Evolutionary conservation across 106 monocot species (phyloP), one percentile per base, ranked within the genome.

Genomic region (Dioscorea zingiberensis): DNA sequence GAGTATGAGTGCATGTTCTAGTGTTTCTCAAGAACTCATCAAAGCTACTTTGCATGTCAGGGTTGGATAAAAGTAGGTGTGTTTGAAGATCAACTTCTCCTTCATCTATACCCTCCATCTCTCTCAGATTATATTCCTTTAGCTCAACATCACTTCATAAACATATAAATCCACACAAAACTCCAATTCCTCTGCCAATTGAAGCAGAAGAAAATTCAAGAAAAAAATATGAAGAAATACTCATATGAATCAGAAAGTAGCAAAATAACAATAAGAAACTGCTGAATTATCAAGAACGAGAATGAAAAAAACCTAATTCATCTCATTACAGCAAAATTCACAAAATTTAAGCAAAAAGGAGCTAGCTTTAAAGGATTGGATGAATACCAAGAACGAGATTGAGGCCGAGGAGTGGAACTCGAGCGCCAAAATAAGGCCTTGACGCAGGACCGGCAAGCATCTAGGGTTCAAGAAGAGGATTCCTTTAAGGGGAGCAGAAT

Each of bases 1-100:
- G 93, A n/a, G 93, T 82, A 71, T 93, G 93, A 16, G 83, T 88
- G 78, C 93, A 93, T 57, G 85, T 76, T 18, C 62, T 67, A 6
- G 70, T 80, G 73, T 65, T 83, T 58, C 63, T 80, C 76, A 85
- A 47, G 59, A 79, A 58, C 19, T 93, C 93, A 27, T 88, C 85
- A 4, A 88, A 81, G 75, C 61, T 65, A 32, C 27, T 64, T 7
- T 70, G 47, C 48, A 75, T 75, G 48, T 81, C 81, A 47, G 80
- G 22, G 30, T 71, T 63, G n/a, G 80, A 58, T 48, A 79, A 58
- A 19, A 84, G 69, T 13, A 80, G 44, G 3, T 80, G 80, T 44
- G 55, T 77, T 13, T 80, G 73, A 48, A 80, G 49, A 44, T 85
- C 77, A n/a, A 74, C 58, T 63, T 83, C 73, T 61, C 55, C 77